A percentile compares a stretch with the other conserved stretches of the same genome.
Evolutionary conservation across 371 early-diverging fungal species (phyloP).

Genomic region (Coemansia sp.): DNA sequence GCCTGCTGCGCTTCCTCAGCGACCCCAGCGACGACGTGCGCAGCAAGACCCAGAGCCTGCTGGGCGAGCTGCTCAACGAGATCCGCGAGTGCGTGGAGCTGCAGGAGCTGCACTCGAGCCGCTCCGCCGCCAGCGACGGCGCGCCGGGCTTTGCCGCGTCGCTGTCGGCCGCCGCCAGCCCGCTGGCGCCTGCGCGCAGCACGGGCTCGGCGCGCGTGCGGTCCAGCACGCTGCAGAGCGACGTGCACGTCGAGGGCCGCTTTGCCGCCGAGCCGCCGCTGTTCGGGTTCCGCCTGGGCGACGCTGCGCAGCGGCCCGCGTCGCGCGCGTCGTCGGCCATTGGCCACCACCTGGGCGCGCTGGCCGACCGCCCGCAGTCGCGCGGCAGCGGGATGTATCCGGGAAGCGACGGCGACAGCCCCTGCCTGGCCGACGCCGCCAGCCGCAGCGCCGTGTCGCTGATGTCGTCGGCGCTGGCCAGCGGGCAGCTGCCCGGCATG

Average conservation of each 20-base stretch:
- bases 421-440: not conserved
- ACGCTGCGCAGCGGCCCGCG: not conserved
- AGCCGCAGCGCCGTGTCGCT: conserved; percentile 21
- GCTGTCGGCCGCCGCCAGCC: not conserved
- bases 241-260: conserved; percentile 30
- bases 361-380: conserved; percentile 2
- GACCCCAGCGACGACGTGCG: conserved; percentile 86
- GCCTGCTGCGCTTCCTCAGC: conserved; percentile 77
- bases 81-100: conserved; percentile 74
- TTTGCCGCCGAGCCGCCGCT: conserved; percentile 14
- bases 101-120: conserved; percentile 44
- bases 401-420: too few relatives aligned
- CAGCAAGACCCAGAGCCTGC: conserved; percentile 53
- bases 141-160: not conserved
- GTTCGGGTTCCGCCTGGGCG: not conserved
- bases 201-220: conserved; percentile 22
- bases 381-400: conserved; percentile 1
- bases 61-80: conserved; percentile 61
- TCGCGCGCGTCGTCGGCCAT: conserved; percentile 25
- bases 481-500: conserved; percentile 10
- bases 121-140: conserved; percentile 41
- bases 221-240: conserved; percentile 34
- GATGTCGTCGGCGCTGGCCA: conserved; percentile 25
- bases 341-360: conserved; percentile 8
- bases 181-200: not conserved